These are phyloP conservation scores for Saccharum hybrid DNA, from an alignment of 202 grass and related monocot species.

Conservation along the genomic window DNA sequence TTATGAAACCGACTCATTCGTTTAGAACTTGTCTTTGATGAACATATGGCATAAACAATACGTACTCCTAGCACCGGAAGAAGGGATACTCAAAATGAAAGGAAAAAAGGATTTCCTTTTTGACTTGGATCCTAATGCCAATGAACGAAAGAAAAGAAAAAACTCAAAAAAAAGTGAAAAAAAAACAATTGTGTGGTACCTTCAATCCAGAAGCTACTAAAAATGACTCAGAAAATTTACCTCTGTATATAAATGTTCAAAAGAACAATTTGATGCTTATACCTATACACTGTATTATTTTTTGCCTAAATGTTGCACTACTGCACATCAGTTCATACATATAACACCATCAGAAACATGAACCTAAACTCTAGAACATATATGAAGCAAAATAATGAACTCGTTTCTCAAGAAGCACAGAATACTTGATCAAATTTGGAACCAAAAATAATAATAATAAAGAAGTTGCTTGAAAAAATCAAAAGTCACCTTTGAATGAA, in stretches of 20 bases:
- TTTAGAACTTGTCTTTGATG: background rate
- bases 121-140: no score
- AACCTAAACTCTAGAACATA: slow-evolving; percentile 22
- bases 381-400: slow-evolving; percentile 23
- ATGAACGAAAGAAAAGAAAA: no score
- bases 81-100: no score
- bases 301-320: slow-evolving; percentile 14
- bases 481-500: slow-evolving; percentile 70
- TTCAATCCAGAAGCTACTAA: no score
- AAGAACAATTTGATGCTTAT: background rate
- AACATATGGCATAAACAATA: background rate
- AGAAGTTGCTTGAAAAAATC: slow-evolving; percentile 5
- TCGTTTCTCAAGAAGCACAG: background rate
- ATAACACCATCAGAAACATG: slow-evolving; percentile 29
- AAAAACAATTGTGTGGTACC: no score
- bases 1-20: background rate
- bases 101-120: no score
- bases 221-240: no score
- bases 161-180: no score
- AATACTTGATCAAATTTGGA: slow-evolving; percentile 35
- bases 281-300: background rate
- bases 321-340: slow-evolving; percentile 9
- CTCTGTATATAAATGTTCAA: slow-evolving; percentile 13
- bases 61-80: no score
- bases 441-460: slow-evolving; percentile 6